These are phyloP conservation scores for Panaeolus papilionaceus DNA, from an alignment of 768 basidiomycete species.

Conservation along the genomic window DNA sequence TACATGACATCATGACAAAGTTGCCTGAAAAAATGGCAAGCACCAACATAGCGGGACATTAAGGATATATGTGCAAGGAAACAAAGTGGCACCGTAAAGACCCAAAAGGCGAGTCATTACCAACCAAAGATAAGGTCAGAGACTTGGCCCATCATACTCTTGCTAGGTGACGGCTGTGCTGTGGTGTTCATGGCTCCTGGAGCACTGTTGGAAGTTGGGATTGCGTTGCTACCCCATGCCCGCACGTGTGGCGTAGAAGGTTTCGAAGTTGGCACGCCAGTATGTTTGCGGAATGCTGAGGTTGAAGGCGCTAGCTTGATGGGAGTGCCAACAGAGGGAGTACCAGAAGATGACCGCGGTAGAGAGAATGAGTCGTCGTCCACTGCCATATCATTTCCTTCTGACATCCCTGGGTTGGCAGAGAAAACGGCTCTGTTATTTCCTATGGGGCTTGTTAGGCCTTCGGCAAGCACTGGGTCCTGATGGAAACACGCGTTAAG, in stretches of 20 bases:
- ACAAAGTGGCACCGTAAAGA: background rate
- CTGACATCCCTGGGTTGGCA: background rate
- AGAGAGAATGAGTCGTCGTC: conserved; percentile 31
- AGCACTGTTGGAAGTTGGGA: conserved; percentile 27
- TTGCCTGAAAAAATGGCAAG: background rate
- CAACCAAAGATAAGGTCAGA: conserved; percentile 85
- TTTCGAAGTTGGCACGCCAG: conserved; percentile 30
- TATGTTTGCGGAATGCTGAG: conserved; percentile 70
- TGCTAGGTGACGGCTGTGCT: conserved; percentile 45
- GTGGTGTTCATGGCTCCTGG: conserved; percentile 21
- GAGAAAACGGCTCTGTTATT: background rate
- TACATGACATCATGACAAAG: background rate
- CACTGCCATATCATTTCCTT: conserved; percentile 50
- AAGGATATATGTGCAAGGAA: background rate
- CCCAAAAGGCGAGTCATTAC: conserved; percentile 42
- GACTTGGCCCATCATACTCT: conserved; percentile 73
- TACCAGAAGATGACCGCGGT: conserved; percentile 29
- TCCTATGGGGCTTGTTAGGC: conserved; percentile 26
- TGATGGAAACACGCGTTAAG: conserved; percentile 30
- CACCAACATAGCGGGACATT: background rate
- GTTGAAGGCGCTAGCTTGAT: conserved; percentile 75
- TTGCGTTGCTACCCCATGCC: conserved; percentile 28
- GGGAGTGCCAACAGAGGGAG: conserved; percentile 68
- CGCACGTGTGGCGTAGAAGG: conserved; percentile 37
- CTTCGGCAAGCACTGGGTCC: conserved; percentile 69